Percentiles rank a stretch among this genome's conserved stretches.
These are phyloP conservation scores for Amaranthus cruentus DNA, from an alignment of 148 eudicot genomes.

Conservation along the genomic window DNA sequence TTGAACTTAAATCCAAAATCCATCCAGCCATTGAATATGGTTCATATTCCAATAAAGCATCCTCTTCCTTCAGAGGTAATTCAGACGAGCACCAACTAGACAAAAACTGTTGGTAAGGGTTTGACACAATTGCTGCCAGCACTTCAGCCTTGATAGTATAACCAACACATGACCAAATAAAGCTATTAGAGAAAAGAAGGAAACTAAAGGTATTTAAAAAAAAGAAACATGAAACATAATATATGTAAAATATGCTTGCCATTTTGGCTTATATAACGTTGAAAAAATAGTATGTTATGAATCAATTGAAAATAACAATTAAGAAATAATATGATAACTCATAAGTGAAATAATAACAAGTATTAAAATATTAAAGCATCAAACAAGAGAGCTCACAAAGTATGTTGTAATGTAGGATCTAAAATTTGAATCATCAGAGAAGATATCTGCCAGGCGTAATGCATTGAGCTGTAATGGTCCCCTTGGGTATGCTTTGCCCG, in stretches of 20 bases:
- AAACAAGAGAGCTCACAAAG: conserved; percentile 55
- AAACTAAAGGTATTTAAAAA: background rate
- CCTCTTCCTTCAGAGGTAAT: conserved; percentile 66
- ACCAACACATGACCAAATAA: conserved; percentile 1
- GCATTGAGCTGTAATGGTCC: conserved; percentile 89
- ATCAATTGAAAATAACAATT: background rate
- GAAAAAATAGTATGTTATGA: background rate
- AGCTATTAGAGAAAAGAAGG: conserved; percentile 7
- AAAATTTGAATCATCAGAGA: conserved; percentile 98
- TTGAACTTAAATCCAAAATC: conserved; percentile 42
- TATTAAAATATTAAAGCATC: conserved; percentile 1
- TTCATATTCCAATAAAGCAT: conserved; percentile 71
- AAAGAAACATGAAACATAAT: conserved; percentile 8
- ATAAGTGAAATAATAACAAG: background rate
- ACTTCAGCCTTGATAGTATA: conserved; percentile 59
- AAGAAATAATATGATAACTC: background rate
- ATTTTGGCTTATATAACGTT: background rate
- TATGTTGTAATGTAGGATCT: conserved; percentile 61
- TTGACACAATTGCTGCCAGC: conserved; percentile 52
- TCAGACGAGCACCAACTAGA: conserved; percentile 93
- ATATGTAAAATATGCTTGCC: background rate
- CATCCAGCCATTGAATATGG: conserved; percentile 58
- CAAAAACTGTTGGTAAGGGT: conserved; percentile 74
- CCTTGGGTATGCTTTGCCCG: conserved; percentile 48
- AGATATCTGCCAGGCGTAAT: conserved; percentile 80